Evolutionary conservation across 2,329 filamentous ascomycete genomes (phyloP), one percentile per base, ranked within the genome.

Genomic region (Lanzia echinophila): DNA sequence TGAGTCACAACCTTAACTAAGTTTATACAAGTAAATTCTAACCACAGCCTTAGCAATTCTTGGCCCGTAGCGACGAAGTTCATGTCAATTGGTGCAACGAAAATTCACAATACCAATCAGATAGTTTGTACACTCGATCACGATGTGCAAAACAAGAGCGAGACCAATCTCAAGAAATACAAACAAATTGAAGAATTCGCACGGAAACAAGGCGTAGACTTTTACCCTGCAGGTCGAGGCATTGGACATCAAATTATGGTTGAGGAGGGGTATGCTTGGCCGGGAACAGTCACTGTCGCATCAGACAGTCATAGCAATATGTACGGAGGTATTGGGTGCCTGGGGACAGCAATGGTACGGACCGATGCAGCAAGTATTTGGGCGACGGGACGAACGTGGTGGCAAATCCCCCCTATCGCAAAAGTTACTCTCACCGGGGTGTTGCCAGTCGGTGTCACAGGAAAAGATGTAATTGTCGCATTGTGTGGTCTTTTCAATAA

Each of bases 231-330:
- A 1, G 88, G 88, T 1, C 72, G 82, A 43, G 89, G 89, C 12
- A 96, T 96, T 64, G 91, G 90, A 0, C 92, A 96, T 68, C 92
- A 96, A 69, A 85, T 92, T 62, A 90, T 94, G 87, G 81, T 95
- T 0, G 90, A 96, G 68, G 89, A 89, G 68, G 86, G 84, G 13
- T 90, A 77, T 75, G 86, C 75, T 64, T 97, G 90, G 90, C 92
- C 92, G 0, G 87, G 88, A 1, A 95, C 88, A 0, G 70, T 96
- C 48, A 81, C 80, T 0, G 90, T 96, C 1, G 92, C 88, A 0
- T 87, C 81, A 0, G 87, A 91, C 68, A 81, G 75, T 43, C 90
- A 96, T 68, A 82, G 76, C 32, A 94, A 90, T 69, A 86, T 86
- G 77, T 96, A 96, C 63, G 90, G 90, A 39, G 89, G 86, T 34